A percentile compares a stretch with the other conserved stretches of the same genome.
Conservation (phyloP, 306 rosid genomes). For the Oxytropis ochrocephala region DNA sequence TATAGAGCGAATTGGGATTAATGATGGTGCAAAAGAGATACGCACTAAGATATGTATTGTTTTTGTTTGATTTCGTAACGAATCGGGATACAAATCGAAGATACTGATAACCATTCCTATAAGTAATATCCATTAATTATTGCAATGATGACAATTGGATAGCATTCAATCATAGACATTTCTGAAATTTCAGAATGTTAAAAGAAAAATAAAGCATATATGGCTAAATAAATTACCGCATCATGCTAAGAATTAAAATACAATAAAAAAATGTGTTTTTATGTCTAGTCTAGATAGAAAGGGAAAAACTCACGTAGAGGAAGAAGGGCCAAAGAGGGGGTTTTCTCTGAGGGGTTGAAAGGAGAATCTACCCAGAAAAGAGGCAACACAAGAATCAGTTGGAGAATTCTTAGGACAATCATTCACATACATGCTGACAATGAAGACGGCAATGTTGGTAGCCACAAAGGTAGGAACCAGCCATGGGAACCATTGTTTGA, state of each 20-base stretch:
- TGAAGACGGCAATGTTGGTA: conserved; percentile 44
- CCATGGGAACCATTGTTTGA: conserved; percentile 64
- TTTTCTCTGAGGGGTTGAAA: conserved; percentile 78
- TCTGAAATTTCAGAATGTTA: no score
- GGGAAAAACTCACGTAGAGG: conserved; percentile 44
- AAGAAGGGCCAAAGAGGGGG: conserved; percentile 82
- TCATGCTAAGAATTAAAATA: neutral
- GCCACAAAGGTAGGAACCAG: conserved; percentile 62
- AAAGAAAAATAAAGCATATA: neutral
- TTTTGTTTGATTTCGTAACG: no score
- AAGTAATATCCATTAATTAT: neutral
- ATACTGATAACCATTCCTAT: no score
- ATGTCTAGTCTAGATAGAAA: neutral
- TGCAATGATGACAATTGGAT: neutral
- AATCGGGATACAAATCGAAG: no score
- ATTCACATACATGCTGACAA: conserved; percentile 51
- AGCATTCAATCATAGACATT: neutral
- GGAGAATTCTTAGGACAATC: conserved; percentile 51
- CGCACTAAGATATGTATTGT: no score
- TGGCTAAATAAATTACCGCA: neutral
- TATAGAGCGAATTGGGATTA: no score
- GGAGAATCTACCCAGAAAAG: conserved; percentile 68
- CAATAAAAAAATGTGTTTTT: neutral
- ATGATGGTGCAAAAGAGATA: no score
- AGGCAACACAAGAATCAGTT: conserved; percentile 31